Evolutionary conservation across 1,284 basidiomycete genomes (phyloP), one percentile per base, ranked within the genome.

Genomic region (Trichosporon sp.): DNA sequence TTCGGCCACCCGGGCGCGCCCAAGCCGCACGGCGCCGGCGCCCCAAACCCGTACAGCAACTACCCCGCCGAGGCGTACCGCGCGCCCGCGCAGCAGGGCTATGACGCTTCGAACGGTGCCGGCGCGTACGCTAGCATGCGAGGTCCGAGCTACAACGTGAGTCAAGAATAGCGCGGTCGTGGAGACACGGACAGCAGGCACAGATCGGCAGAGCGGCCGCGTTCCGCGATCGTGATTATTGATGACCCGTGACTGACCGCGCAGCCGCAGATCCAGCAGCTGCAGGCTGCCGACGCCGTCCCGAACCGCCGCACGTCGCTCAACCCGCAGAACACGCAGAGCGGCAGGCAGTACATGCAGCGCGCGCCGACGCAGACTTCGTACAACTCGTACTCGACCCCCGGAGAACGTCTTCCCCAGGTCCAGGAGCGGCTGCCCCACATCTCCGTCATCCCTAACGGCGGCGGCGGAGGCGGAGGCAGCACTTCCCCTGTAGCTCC

Each of bases 71-170:
- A 64, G 21, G 35, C 62, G 23, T 47, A 63, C 27, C 65, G 47
- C 32, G 66, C 69, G 23, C 58, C 60, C 12, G 60, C 65, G 27
- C 64, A 65, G 62, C 66, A 42, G 31, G 34, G 34, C 9, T 66
- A 62, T 58, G 58, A 66, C 27, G n/a, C 38, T 25, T 27, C 65
- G 44, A 25, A 67, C 44, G 56, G 58, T 23, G n/a, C n/a, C n/a
- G 47, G 47, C 35, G 35, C 47, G 27, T 64, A 34, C 35, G 35
- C 35, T 8, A 44, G 62, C 42, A 56, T 62, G 58, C 64, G 44
- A 32, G 66, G 42, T 12, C 42, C 65, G 47, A 44, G 65, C 18
- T 69, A 69, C 29, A 65, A 64, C 42, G 67, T 68, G 31, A 21
- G 64, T 23, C n/a, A n/a, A n/a, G n/a, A 12, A 34, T 12, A 12